phyloP scores from a whole-genome alignment of 345 rosid genomes.

The Lagerstroemia speciosa region DNA sequence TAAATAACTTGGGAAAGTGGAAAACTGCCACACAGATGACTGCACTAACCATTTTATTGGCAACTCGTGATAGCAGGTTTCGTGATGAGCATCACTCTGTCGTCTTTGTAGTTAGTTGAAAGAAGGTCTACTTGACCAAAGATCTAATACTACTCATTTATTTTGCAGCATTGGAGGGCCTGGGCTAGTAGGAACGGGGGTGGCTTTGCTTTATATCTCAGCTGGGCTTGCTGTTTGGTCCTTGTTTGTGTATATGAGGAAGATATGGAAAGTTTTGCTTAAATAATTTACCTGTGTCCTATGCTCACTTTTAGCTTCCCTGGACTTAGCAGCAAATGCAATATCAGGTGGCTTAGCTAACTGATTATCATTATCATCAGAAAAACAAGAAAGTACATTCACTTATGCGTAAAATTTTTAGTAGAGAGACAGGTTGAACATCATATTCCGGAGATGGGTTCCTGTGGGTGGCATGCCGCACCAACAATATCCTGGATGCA shows the following conservation, averaged over 20 bases:
- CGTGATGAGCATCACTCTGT: neutral
- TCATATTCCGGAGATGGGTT: neutral
- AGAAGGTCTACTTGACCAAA: neutral
- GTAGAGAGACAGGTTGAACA: neutral
- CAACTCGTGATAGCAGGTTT: slow-evolving; percentile 74
- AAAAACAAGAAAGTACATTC: neutral
- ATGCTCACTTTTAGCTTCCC: neutral
- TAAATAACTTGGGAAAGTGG: slow-evolving; percentile 96
- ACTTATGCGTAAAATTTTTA: neutral
- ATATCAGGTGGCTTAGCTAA: neutral
- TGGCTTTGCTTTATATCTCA: slow-evolving; percentile 74
- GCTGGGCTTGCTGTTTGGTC: slow-evolving; percentile 95
- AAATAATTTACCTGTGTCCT: slow-evolving; percentile 27
- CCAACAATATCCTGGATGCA: neutral
- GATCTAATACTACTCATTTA: neutral
- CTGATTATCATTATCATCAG: neutral
- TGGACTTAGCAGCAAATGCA: neutral
- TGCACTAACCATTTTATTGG: slow-evolving; percentile 81
- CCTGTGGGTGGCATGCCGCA: neutral
- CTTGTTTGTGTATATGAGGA: slow-evolving; percentile 72
- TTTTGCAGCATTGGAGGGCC: slow-evolving; percentile 49
- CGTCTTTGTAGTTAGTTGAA: neutral
- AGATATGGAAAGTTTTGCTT: slow-evolving; percentile 64
- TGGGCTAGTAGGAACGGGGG: slow-evolving; percentile 55
- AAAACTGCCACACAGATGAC: slow-evolving; percentile 97